These are phyloP conservation scores for Cordyceps cicadae DNA, from an alignment of 2,329 filamentous ascomycete genomes.

Conservation along the genomic window DNA sequence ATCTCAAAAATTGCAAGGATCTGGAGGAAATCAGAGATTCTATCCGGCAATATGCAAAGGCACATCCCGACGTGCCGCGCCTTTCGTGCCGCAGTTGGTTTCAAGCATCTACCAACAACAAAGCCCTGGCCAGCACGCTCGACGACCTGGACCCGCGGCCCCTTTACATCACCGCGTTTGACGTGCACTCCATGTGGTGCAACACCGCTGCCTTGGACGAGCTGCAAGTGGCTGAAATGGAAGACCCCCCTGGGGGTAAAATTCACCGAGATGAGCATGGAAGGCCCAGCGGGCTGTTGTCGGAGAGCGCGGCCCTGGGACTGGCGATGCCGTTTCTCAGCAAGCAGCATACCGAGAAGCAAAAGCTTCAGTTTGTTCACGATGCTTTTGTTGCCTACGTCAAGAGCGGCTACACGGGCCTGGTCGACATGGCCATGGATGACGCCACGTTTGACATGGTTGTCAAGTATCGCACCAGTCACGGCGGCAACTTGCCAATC, in stretches of 20 bases:
- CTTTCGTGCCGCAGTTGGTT: conserved; percentile 37
- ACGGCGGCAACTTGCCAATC: conserved; percentile 22
- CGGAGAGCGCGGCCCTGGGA: conserved; percentile 31
- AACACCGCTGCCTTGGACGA: conserved; percentile 34
- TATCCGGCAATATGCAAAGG: conserved; percentile 26
- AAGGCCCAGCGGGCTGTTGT: conserved; percentile 31
- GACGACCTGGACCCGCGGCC: conserved; percentile 36
- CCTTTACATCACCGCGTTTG: conserved; percentile 36
- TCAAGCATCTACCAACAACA: conserved; percentile 33
- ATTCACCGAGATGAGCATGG: conserved; percentile 33
- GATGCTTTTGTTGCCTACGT: conserved; percentile 32
- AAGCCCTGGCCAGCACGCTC: conserved; percentile 31
- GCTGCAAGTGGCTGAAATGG: conserved; percentile 29
- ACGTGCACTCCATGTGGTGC: conserved; percentile 38
- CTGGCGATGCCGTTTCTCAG: conserved; percentile 36
- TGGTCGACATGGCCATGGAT: conserved; percentile 42
- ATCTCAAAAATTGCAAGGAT: conserved; percentile 27
- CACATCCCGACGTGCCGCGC: conserved; percentile 27
- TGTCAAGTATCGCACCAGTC: conserved; percentile 22
- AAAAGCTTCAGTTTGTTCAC: conserved; percentile 29
- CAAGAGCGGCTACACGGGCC: conserved; percentile 33
- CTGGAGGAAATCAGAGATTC: conserved; percentile 29
- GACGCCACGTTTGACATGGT: conserved; percentile 34
- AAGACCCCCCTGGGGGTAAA: conserved; percentile 32
- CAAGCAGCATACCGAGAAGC: conserved; percentile 25